phyloP scores from a whole-genome alignment of 768 basidiomycete species.

The Hirschioporus abietinus region DNA sequence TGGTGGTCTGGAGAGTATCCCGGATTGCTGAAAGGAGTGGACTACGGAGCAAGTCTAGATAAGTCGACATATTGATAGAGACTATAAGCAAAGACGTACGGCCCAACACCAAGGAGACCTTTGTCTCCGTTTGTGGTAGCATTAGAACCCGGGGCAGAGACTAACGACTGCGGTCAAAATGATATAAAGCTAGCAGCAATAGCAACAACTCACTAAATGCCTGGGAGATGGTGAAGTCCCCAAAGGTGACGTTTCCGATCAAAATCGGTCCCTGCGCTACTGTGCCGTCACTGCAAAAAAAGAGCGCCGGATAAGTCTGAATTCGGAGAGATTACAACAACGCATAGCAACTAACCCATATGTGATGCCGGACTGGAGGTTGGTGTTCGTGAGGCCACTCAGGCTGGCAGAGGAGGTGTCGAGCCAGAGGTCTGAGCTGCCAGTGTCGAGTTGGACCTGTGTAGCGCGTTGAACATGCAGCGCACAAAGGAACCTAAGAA shows the following conservation, averaged over 20 bases:
- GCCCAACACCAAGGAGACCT: slow-evolving; percentile 2
- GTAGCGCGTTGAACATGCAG: background rate
- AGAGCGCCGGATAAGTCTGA: background rate
- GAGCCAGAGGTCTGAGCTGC: slow-evolving; percentile 4
- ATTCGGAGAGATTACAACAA: background rate
- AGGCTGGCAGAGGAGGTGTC: background rate
- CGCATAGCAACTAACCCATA: slow-evolving; percentile 1
- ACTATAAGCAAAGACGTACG: background rate
- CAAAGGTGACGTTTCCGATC: slow-evolving; percentile 5
- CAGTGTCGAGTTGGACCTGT: slow-evolving; percentile 4
- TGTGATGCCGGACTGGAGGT: background rate
- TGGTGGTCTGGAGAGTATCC: slow-evolving; percentile 2
- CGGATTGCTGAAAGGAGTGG: slow-evolving; percentile 3
- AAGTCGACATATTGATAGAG: background rate
- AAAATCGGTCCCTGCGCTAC: background rate
- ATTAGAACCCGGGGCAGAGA: slow-evolving; percentile 2
- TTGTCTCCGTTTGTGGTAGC: slow-evolving; percentile 3
- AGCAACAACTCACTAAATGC: background rate
- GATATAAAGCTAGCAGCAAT: background rate
- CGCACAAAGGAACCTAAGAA: background rate
- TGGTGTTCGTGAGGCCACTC: background rate
- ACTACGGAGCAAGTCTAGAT: background rate
- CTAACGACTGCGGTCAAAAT: background rate
- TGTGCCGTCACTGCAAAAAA: slow-evolving; percentile 1
- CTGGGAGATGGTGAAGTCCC: slow-evolving; percentile 1